Evolutionary conservation across 371 early-diverging fungal genomes (phyloP).

Genomic region (Dipsacomyces acuminosporus): DNA sequence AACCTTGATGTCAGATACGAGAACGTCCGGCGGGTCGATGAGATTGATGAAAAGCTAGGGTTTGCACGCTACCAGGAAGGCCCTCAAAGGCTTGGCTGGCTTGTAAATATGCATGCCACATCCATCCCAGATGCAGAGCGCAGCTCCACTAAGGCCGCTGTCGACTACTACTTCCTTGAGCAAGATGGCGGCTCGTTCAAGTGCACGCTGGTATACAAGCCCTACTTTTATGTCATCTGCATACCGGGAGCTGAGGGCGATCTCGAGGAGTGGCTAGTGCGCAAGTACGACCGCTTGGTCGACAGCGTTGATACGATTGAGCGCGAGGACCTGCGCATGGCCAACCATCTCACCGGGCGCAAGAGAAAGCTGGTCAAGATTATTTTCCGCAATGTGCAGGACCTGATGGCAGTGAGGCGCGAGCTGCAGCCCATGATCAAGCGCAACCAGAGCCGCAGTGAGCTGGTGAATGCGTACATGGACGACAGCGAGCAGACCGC

Average conservation of each 20-base stretch:
- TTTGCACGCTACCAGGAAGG: slow-evolving; percentile 77
- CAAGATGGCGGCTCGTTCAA: slow-evolving; percentile 89
- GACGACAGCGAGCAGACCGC: slow-evolving; percentile 11
- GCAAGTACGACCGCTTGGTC: slow-evolving; percentile 64
- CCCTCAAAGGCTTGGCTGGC: slow-evolving; percentile 82
- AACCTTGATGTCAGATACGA: slow-evolving; percentile 25
- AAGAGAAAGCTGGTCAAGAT: slow-evolving; percentile 72
- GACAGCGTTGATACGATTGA: slow-evolving; percentile 59
- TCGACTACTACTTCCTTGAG: slow-evolving; percentile 89
- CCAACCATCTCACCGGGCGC: slow-evolving; percentile 85
- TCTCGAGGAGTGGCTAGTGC: slow-evolving; percentile 81
- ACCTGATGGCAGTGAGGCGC: slow-evolving; percentile 72
- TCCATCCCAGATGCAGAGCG: slow-evolving; percentile 31
- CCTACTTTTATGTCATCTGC: slow-evolving; percentile 88
- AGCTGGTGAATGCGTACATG: slow-evolving; percentile 56
- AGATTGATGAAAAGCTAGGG: slow-evolving; percentile 74
- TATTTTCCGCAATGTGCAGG: slow-evolving; percentile 73
- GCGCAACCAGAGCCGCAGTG: slow-evolving; percentile 63
- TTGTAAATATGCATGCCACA: slow-evolving; percentile 86
- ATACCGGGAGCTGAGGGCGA: slow-evolving; percentile 67
- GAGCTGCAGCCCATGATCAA: slow-evolving; percentile 62
- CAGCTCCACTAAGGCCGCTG: slow-evolving; percentile 53
- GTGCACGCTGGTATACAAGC: slow-evolving; percentile 72
- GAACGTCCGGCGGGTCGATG: slow-evolving; percentile 22
- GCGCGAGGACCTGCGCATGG: slow-evolving; percentile 86